Conservation (phyloP, 352 stramenopile genomes). For the Globisporangium paroecandrum region DNA sequence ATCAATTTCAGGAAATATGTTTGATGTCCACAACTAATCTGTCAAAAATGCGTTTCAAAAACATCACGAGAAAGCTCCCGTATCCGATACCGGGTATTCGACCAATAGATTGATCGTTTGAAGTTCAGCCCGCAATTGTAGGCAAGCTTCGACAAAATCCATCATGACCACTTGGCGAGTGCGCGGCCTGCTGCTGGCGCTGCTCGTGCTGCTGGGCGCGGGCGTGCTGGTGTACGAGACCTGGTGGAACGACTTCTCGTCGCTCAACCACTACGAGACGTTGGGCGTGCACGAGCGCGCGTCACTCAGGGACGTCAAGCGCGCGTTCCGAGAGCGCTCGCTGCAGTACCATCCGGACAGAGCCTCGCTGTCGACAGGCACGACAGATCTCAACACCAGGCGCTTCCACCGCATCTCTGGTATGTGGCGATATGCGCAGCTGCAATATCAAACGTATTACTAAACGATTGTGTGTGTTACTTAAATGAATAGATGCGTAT, state of each 20-base stretch:
- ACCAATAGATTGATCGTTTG: no score
- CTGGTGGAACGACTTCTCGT: constrained; percentile 36
- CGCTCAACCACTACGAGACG: constrained; percentile 35
- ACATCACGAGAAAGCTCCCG: no score
- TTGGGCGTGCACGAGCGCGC: constrained; percentile 27
- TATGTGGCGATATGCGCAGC: constrained; percentile 2
- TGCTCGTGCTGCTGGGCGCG: constrained; percentile 1
- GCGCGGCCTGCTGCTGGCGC: constrained; percentile 10
- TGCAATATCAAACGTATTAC: neutral
- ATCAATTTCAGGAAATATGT: neutral
- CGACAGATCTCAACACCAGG: constrained; percentile 24
- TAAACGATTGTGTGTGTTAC: neutral
- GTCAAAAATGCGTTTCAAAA: no score
- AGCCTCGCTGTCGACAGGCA: constrained; percentile 14
- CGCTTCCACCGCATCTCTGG: constrained; percentile 40
- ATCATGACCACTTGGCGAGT: constrained; percentile 3
- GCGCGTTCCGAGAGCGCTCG: constrained; percentile 62
- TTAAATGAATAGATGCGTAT: constrained; percentile 23
- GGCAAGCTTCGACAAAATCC: neutral
- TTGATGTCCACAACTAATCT: no score
- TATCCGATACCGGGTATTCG: no score
- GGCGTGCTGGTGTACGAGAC: constrained; percentile 24
- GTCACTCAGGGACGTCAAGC: constrained; percentile 41
- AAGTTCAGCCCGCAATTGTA: no score
- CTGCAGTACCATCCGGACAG: constrained; percentile 78